A percentile compares a stretch with the other conserved stretches of the same genome.
Evolutionary conservation across 78 protist genomes (phyloP).

Genomic region (Dictyostelium citrinum): DNA sequence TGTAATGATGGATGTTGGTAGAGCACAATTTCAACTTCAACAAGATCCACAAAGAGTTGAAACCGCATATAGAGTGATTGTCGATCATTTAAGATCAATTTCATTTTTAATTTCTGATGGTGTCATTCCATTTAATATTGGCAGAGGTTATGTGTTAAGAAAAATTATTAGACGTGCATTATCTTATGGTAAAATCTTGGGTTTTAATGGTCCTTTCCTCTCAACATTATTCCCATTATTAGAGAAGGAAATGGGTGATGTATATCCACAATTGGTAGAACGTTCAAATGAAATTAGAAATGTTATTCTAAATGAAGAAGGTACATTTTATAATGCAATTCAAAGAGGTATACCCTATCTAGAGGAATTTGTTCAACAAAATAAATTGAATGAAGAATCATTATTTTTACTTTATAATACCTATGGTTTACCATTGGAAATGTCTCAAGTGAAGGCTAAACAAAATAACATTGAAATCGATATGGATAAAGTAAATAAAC

Average conservation of each 20-base stretch:
- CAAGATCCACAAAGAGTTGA: conserved; percentile 83
- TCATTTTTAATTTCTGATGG: conserved; percentile 80
- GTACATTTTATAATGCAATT: conserved; percentile 39
- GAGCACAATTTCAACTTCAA: not conserved
- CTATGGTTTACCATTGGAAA: conserved; percentile 73
- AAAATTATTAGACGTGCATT: conserved; percentile 80
- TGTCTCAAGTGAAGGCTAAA: conserved; percentile 38
- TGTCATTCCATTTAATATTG: conserved; percentile 70
- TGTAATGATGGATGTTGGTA: not conserved
- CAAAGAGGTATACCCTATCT: conserved; percentile 41
- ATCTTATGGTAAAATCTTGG: conserved; percentile 37
- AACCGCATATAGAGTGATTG: conserved; percentile 68
- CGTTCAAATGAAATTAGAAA: conserved; percentile 41
- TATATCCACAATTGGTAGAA: conserved; percentile 24
- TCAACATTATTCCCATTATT: conserved; percentile 6
- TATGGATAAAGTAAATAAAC: conserved; percentile 21
- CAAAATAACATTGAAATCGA: conserved; percentile 16
- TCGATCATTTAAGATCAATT: conserved; percentile 83
- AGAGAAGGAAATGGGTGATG: conserved; percentile 34
- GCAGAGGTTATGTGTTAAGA: conserved; percentile 85
- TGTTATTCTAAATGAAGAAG: conserved; percentile 62
- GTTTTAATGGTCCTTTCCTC: conserved; percentile 57
- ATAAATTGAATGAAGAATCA: not conserved
- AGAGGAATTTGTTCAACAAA: not conserved
- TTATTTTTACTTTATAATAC: conserved; percentile 44